Conservation (phyloP, 164 flowering plant species). For the Pachysandra terminalis region DNA sequence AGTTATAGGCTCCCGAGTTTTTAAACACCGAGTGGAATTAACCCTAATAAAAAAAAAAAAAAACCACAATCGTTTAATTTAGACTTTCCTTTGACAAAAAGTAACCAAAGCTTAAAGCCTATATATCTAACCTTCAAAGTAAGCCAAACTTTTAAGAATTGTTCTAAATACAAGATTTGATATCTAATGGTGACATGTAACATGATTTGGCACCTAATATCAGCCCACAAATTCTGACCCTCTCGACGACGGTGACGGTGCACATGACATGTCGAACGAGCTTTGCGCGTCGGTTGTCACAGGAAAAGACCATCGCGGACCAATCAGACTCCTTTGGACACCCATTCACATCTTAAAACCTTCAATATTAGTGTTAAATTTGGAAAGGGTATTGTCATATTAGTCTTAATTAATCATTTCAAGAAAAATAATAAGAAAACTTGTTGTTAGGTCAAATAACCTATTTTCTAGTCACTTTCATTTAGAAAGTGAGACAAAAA, state of each 20-base stretch:
- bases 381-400: slow-evolving; percentile 1
- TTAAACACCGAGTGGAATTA: too few species aligned
- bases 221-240: slow-evolving; percentile 4
- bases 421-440: not conserved
- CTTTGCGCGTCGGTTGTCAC: not conserved
- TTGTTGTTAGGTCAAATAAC: not conserved
- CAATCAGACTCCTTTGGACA: slow-evolving; percentile 5
- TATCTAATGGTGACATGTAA: not conserved
- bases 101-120: too few species aligned
- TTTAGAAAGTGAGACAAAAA: not conserved
- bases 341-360: not conserved
- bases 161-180: too few species aligned
- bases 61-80: too few species aligned
- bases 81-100: too few species aligned
- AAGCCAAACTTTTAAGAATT: too few species aligned
- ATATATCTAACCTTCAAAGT: too few species aligned
- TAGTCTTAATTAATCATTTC: slow-evolving; percentile 3
- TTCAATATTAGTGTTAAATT: not conserved
- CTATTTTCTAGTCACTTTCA: not conserved
- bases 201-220: slow-evolving; percentile 1
- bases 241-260: not conserved
- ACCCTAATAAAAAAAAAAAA: too few species aligned
- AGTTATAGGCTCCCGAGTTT: too few species aligned
- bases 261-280: slow-evolving; percentile 13
- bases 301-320: slow-evolving; percentile 3